These are phyloP conservation scores for Omphalotus olearius DNA, from an alignment of 1,284 basidiomycete species.

Conservation along the genomic window DNA sequence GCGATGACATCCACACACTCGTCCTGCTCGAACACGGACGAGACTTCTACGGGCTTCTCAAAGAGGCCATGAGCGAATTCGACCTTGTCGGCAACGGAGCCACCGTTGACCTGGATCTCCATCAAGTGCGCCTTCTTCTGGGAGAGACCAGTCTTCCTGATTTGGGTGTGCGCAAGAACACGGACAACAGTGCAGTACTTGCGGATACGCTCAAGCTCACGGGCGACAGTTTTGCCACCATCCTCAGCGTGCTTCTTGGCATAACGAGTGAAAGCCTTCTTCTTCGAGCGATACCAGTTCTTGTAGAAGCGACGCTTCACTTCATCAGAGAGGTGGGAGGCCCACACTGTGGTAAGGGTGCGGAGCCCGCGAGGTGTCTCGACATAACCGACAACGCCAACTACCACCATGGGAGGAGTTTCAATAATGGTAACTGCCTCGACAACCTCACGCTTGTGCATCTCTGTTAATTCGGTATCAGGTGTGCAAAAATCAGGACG, in stretches of 20 bases:
- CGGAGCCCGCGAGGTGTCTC: slow-evolving; percentile 99
- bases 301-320: slow-evolving; percentile 99
- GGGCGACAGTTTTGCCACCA: slow-evolving; percentile 86
- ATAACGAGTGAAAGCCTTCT: slow-evolving; percentile 99
- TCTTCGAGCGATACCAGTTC: slow-evolving; percentile 99
- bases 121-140: slow-evolving; percentile 99
- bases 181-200: slow-evolving; percentile 99
- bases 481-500: slow-evolving; percentile 6
- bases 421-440: slow-evolving; percentile 97
- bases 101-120: slow-evolving; percentile 99
- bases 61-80: slow-evolving; percentile 94
- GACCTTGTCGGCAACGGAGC: slow-evolving; percentile 96
- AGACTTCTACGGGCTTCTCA: slow-evolving; percentile 93
- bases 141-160: slow-evolving; percentile 94
- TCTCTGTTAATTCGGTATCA: slow-evolving; percentile 53
- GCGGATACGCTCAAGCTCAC: slow-evolving; percentile 99
- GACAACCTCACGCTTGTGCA: slow-evolving; percentile 99
- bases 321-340: slow-evolving; percentile 80
- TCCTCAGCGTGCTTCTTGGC: slow-evolving; percentile 99
- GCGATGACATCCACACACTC: slow-evolving; percentile 97
- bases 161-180: slow-evolving; percentile 98
- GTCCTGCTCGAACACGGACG: slow-evolving; percentile 91
- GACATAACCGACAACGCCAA: slow-evolving; percentile 99
- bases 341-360: slow-evolving; percentile 82
- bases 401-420: slow-evolving; percentile 95